Percentiles rank a stretch among this genome's conserved stretches.
phyloP scores from a whole-genome alignment of 305 asterid genomes.

The Andrographis paniculata region DNA sequence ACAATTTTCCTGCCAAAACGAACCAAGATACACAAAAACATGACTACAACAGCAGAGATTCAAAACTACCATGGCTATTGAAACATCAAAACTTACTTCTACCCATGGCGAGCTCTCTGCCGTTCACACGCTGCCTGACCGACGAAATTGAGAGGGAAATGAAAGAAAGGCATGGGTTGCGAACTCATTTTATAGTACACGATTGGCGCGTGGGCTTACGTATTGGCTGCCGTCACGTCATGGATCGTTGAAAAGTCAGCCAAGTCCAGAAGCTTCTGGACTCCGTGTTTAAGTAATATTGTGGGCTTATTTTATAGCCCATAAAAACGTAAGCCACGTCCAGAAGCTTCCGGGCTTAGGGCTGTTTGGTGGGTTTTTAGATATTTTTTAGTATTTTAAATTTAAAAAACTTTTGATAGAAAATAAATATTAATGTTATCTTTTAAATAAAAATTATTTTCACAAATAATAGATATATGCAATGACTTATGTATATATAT shows the following conservation, averaged over 20 bases:
- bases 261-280: constrained; percentile 4
- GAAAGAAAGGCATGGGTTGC: not conserved
- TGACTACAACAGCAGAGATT: not conserved
- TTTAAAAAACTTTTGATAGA: too few species aligned
- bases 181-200: not conserved
- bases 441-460: too few species aligned
- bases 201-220: constrained; percentile 4
- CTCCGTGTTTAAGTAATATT: not conserved
- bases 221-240: not conserved
- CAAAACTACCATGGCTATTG: not conserved
- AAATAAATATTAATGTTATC: too few species aligned
- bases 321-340: too few species aligned
- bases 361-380: too few species aligned
- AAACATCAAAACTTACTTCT: not conserved
- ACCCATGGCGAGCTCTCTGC: not conserved
- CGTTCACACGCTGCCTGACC: not conserved
- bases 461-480: too few species aligned
- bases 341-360: too few species aligned
- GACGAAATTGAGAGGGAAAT: not conserved
- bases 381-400: too few species aligned
- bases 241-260: not conserved
- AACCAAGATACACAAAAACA: not conserved
- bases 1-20: not conserved
- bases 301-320: too few species aligned
- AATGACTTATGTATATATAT: too few species aligned